Base-by-base conservation (phyloP, 192 early-diverging fungal genomes). In the Pilobolus umbonatus region DNA sequence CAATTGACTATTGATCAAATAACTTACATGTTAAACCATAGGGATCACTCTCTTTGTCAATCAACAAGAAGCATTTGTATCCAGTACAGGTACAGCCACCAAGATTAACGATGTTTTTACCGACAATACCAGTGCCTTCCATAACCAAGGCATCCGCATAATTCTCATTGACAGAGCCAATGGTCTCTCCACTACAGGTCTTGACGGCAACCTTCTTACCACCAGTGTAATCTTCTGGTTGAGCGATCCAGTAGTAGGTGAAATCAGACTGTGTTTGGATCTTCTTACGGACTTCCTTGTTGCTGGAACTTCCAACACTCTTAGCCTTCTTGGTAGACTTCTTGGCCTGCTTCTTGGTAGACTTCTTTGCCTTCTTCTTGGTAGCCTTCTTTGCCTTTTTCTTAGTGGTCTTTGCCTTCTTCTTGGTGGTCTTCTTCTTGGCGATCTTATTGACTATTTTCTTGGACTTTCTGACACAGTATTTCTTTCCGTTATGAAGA, bases 211-310 rank as follows among this genome's bases (percentile, higher is more conserved):
- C 62, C 14, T 22, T 51, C 36, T 64, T 62, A 4, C 65, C 55
- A 1, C 44, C 50, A 22, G 34, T 54, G 26, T 73, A 73, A 28
- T 73, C 71, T 10, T 52, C 51, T 4, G 55, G 49, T 31, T 56
- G 58, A 48, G 71, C 71, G 30, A 60, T 73, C 71, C 71, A 73
- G 45, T 73, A 73, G 30, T 73, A 73, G 15, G 71, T 73, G n/a
- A 73, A 68, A 2, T 60, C 65, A 15, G 55, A 53, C 5, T 49
- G 10, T 14, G 44, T 24, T 55, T 73, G 61, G 32, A 73, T n/a
- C 48, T 61, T 58, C 44, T 55, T 40, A 17, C 48, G 49, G 2
- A 39, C 34, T 36, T 45, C 40, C 32, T 43, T 52, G 15, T 29
- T 39, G 9, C 21, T 53, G 39, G 36, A 39, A 21, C 9, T 36